phyloP scores from a whole-genome alignment of 106 monocot genomes.

The Cymbidium sinense region DNA sequence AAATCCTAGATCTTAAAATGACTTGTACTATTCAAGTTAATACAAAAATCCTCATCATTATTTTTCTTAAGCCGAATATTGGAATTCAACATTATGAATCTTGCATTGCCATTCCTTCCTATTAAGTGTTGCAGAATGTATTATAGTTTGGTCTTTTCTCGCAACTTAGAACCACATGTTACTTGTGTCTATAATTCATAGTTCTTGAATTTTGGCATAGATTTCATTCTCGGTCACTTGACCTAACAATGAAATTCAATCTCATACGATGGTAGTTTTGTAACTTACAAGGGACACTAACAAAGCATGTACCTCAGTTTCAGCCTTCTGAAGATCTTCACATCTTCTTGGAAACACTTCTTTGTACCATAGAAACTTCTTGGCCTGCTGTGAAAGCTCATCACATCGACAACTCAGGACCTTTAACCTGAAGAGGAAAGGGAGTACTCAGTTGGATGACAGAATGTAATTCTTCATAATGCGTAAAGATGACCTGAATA shows the following conservation, averaged over 20 bases:
- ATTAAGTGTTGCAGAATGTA: not conserved
- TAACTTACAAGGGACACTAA: not conserved
- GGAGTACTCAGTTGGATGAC: not conserved
- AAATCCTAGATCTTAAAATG: too few species aligned
- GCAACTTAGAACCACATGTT: not conserved
- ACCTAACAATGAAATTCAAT: not conserved
- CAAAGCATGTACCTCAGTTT: conserved; percentile 48
- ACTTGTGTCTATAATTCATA: not conserved
- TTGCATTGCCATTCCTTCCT: not conserved
- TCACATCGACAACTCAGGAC: conserved; percentile 19
- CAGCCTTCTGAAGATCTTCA: conserved; percentile 66
- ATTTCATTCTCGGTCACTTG: not conserved
- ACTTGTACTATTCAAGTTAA: too few species aligned
- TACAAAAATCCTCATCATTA: not conserved
- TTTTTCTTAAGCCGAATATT: not conserved
- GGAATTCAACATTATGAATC: not conserved
- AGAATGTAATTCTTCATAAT: not conserved
- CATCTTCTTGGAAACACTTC: conserved; percentile 37
- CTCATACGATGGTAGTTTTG: not conserved
- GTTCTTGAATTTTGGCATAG: not conserved
- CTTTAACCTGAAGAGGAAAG: conserved; percentile 31
- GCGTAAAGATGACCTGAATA: not conserved
- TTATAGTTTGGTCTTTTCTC: not conserved
- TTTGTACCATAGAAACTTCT: conserved; percentile 33
- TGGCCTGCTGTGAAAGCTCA: conserved; percentile 30